Evolutionary conservation across 306 rosid species (phyloP), one percentile per base, ranked within the genome.

Genomic region (Fagus crenata): DNA sequence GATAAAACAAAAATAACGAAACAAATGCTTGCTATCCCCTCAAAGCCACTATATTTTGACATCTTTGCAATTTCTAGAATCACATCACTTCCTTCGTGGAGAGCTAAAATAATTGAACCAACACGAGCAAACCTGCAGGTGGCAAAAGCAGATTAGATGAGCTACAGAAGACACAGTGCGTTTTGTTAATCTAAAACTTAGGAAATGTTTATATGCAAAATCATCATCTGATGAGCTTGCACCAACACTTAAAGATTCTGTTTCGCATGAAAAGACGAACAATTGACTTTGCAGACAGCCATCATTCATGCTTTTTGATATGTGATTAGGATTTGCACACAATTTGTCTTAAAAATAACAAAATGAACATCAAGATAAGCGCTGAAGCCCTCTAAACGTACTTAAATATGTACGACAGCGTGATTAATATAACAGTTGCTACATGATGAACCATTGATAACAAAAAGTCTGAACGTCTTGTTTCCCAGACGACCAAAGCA

Each of bases 361-460:
- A 46, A 46, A 46, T 9, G 75, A 80, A 79, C 76, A 75, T 74
- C 73, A 69, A 68, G 82, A 72, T 74, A 60, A 54, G 17, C 42
- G 64, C 54, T 73, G 51, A 46, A 46, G 51, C 53, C 69, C 80
- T 31, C 36, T 77, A 76, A 80, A 40, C 43, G 74, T 86, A 91
- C 98, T 97, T 85, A 79, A 90, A 82, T 72, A 75, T 85, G 88
- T 91, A 91, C 54, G 98, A 93, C 84, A 91, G 79, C 63, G 87
- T 71, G 37, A 93, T 89, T 84, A 93, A 97, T 78, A 74, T 85
- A 84, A 87, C 83, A 71, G 93, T 85, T 55, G 93, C 90, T 81
- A 91, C 90, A 89, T 93, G 98, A 84, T 93, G 98, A 82, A 86
- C 56, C 98, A 93, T 93, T 56, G 98, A 93, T 77, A 93, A 86